phyloP scores from a whole-genome alignment of 129 eudicot genomes.

The Saposhnikovia divaricata region DNA sequence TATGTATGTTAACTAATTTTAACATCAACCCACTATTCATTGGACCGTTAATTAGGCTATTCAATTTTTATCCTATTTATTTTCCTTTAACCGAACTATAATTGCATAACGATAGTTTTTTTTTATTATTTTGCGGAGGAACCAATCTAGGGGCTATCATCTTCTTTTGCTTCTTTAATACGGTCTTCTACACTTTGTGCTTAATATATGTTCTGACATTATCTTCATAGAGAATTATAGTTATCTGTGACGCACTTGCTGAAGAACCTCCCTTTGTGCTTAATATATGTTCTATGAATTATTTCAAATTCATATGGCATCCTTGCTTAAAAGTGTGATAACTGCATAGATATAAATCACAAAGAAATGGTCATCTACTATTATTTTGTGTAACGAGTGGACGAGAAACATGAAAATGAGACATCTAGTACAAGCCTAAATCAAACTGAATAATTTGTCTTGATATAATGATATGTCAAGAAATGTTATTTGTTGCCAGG shows the following conservation, averaged over 20 bases:
- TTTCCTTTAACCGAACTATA: neutral
- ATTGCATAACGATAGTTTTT: neutral
- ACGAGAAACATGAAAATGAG: neutral
- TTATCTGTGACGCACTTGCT: neutral
- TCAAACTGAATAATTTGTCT: neutral
- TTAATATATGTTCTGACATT: neutral
- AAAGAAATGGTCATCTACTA: neutral
- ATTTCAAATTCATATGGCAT: neutral
- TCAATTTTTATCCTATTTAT: neutral
- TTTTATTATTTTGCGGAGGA: too few species aligned
- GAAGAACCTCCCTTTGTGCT: neutral
- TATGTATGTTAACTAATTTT: neutral
- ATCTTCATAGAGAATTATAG: neutral
- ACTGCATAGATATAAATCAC: neutral
- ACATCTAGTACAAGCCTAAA: neutral
- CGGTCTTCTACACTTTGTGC: neutral
- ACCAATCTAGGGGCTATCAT: neutral
- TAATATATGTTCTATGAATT: neutral
- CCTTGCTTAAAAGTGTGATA: neutral
- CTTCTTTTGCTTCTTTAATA: neutral
- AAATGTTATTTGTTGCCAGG: too few species aligned
- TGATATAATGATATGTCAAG: neutral
- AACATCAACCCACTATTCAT: neutral
- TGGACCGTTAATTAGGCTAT: neutral
- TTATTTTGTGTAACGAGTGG: neutral